Base-by-base conservation (phyloP, 2,329 filamentous ascomycete genomes). In the Trichoderma arundinaceum region DNA sequence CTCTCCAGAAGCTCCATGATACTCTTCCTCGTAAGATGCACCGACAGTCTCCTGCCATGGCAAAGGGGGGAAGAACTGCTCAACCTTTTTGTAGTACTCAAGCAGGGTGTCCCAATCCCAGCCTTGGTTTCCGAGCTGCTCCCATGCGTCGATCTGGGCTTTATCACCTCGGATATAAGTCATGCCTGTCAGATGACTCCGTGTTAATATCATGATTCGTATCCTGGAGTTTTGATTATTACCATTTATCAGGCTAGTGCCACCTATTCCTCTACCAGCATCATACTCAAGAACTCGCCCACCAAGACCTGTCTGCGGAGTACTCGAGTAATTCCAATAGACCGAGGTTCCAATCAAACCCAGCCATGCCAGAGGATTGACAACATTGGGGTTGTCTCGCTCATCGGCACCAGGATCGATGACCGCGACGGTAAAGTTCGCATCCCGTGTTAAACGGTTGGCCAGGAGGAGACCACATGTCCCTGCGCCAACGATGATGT, bases 91-190 rank as follows among this genome's bases (percentile, higher is more conserved):
- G 54, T 76, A 74, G 64, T 78, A 77, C 0, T 73, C 72, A n/a
- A 69, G 67, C 33, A 78, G 65, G n/a, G 68, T 56, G 12, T 71
- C 67, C 48, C 67, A 74, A 46, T 70, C 66, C 73, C 73, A 74
- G 17, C 71, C 72, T 1, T 65, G 51, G 41, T 74, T 74, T n/a
- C 73, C 73, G 3, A 74, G 70, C 2, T 63, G 54, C 15, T 67
- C 69, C 73, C 73, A 75, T 0, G 68, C 68, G 33, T 75, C 69
- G 19, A 72, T 77, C 57, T 83, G 75, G 1, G 77, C 72, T 7
- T 72, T 73, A 61, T 80, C 75, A 1, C 78, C 80, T n/a, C 81
- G 76, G 19, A 82, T 76, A 64, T 82, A 83, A 12, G 78, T 77
- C 81, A 82, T 80, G 17, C 79, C 79, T 77, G 67, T 5, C 33